phyloP scores from a whole-genome alignment of 1,284 basidiomycete species.

The Tylopilus sp. region DNA sequence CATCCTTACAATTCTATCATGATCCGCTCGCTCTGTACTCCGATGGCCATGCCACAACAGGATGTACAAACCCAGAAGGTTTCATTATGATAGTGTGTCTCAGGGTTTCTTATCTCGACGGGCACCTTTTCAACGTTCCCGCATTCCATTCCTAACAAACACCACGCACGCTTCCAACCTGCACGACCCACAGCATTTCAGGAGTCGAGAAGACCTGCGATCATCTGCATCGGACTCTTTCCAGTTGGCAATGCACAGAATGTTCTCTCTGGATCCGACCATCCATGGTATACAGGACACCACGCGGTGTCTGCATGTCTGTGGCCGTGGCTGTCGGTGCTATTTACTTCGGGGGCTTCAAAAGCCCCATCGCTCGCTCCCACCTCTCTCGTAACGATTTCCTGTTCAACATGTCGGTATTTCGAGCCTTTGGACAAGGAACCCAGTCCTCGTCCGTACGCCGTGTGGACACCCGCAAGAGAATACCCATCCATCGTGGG shows the following conservation, averaged over 20 bases:
- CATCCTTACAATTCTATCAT: not conserved
- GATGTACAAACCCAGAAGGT: not conserved
- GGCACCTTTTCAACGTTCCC: not conserved
- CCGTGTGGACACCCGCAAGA: slow-evolving; percentile 21
- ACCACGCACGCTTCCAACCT: not conserved
- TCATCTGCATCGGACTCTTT: slow-evolving; percentile 3
- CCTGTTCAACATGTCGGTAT: slow-evolving; percentile 20
- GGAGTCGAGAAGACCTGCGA: slow-evolving; percentile 21
- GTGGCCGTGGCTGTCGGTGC: slow-evolving; percentile 12
- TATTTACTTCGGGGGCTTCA: slow-evolving; percentile 11
- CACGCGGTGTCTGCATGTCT: slow-evolving; percentile 24
- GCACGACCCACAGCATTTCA: slow-evolving; percentile 12
- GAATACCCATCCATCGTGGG: slow-evolving; percentile 28
- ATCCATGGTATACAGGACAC: not conserved
- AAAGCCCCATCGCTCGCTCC: slow-evolving; percentile 9
- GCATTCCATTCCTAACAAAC: slow-evolving; percentile 3
- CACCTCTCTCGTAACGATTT: not conserved
- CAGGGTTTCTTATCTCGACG: not conserved
- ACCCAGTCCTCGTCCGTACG: slow-evolving; percentile 6
- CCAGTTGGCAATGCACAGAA: slow-evolving; percentile 13
- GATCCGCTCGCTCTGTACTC: not conserved
- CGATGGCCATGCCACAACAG: not conserved
- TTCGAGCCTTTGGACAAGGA: slow-evolving; percentile 23
- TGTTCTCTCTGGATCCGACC: slow-evolving; percentile 15
- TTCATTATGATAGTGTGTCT: not conserved